Conservation (phyloP, 176 grass and related monocot species). For the Carex kokanica region DNA sequence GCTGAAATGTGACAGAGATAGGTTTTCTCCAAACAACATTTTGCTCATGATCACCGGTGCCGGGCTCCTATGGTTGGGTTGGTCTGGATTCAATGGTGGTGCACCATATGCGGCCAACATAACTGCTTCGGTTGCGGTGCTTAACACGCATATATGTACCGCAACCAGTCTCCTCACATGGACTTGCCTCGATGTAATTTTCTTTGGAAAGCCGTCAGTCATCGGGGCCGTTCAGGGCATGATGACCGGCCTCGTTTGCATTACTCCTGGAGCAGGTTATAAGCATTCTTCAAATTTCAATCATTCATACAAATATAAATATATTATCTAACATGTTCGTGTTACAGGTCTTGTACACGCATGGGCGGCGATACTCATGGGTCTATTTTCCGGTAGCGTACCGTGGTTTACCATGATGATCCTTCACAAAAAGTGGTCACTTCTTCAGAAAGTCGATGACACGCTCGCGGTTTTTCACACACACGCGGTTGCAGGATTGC, state of each 20-base stretch:
- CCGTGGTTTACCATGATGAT: constrained; percentile 91
- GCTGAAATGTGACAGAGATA: constrained; percentile 54
- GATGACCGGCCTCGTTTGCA: constrained; percentile 91
- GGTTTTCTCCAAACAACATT: constrained; percentile 73
- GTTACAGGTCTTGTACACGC: constrained; percentile 58
- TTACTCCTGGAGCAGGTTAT: constrained; percentile 74
- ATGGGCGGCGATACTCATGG: constrained; percentile 61
- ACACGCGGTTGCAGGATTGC: constrained; percentile 65
- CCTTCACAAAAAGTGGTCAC: constrained; percentile 67
- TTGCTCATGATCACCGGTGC: constrained; percentile 65
- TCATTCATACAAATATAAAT: background rate
- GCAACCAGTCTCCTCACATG: constrained; percentile 75
- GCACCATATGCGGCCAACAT: constrained; percentile 67
- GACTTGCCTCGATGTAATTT: constrained; percentile 79
- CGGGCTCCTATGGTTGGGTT: constrained; percentile 71
- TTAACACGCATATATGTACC: constrained; percentile 79
- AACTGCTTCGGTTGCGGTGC: constrained; percentile 61
- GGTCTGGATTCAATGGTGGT: constrained; percentile 78
- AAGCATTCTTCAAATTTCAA: background rate
- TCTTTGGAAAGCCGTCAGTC: constrained; percentile 67
- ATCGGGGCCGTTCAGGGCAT: constrained; percentile 87
- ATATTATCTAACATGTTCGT: background rate
- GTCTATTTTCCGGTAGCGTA: constrained; percentile 60
- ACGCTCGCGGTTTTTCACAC: constrained; percentile 73
- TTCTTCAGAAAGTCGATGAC: constrained; percentile 63